A percentile compares a stretch with the other conserved stretches of the same genome.
Evolutionary conservation across 495 filamentous ascomycete genomes (phyloP).

Genomic region (Baudoinia panamericana): DNA sequence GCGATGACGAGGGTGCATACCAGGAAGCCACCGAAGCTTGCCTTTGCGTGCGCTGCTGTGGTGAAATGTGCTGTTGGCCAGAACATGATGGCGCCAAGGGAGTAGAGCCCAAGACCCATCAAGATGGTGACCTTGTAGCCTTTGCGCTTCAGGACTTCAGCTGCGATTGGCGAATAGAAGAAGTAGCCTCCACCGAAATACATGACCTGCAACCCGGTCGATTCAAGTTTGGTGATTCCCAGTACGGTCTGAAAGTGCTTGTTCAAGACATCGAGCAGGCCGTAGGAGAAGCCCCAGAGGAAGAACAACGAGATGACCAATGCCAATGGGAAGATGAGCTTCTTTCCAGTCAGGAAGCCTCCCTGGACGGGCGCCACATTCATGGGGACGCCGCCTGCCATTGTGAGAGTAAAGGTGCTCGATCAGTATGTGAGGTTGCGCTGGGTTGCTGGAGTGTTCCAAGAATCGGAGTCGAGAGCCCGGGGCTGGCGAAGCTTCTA

Average conservation of each 20-base stretch:
- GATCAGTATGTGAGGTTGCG: background rate
- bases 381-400: constrained; percentile 19
- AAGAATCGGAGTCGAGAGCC: background rate
- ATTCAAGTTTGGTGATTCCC: constrained; percentile 37
- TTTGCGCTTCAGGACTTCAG: constrained; percentile 26
- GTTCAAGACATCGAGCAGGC: constrained; percentile 65
- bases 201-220: constrained; percentile 38
- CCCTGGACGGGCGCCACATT: constrained; percentile 12
- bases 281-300: constrained; percentile 79
- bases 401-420: no score
- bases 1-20: constrained; percentile 22
- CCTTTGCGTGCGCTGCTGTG: constrained; percentile 8
- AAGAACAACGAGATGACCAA: constrained; percentile 70
- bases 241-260: constrained; percentile 45
- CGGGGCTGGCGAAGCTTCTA: background rate
- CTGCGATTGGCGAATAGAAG: constrained; percentile 19
- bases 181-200: constrained; percentile 23
- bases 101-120: constrained; percentile 26
- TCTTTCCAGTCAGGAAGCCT: constrained; percentile 17
- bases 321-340: constrained; percentile 37
- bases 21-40: constrained; percentile 20
- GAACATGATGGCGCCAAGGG: constrained; percentile 21
- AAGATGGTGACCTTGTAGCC: constrained; percentile 28
- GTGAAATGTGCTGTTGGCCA: constrained; percentile 21
- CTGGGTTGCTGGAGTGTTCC: constrained; percentile 1